Conservation (phyloP, 495 filamentous ascomycete genomes). For the Viridothelium virens region DNA sequence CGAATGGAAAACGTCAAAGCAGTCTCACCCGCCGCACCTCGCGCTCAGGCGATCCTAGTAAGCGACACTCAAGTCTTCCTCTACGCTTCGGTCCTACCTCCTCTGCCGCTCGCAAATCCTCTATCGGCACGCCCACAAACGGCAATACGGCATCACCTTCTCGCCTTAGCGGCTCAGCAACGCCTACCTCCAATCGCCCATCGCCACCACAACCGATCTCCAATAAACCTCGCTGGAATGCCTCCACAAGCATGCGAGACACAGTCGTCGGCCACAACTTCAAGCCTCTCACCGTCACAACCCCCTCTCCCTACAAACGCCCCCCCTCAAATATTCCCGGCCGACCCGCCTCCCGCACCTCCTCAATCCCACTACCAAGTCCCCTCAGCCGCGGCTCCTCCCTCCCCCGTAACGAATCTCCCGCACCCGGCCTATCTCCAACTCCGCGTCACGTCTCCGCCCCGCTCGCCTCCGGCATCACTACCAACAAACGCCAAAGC, state of each 20-base stretch:
- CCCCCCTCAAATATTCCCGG: conserved; percentile 41
- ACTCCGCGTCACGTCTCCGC: conserved; percentile 18
- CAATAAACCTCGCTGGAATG: conserved; percentile 73
- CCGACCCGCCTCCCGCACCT: conserved; percentile 4
- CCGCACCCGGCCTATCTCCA: conserved; percentile 20
- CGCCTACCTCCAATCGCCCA: conserved; percentile 35
- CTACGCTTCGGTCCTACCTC: conserved; percentile 16
- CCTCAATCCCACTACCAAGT: conserved; percentile 10
- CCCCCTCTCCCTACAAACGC: conserved; percentile 49
- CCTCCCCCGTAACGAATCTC: conserved; percentile 13
- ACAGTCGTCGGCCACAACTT: conserved; percentile 56
- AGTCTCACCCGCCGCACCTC: conserved; percentile 23
- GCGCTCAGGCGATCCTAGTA: conserved; percentile 16
- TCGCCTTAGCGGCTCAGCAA: conserved; percentile 49
- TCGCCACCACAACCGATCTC: conserved; percentile 35
- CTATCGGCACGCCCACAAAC: not conserved
- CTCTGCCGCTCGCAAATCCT: not conserved
- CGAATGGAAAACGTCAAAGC: conserved; percentile 14
- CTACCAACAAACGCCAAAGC: not conserved
- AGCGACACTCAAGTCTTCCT: conserved; percentile 31
- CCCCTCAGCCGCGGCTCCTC: conserved; percentile 13
- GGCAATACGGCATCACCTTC: conserved; percentile 30
- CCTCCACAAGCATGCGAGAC: conserved; percentile 60
- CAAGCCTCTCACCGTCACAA: conserved; percentile 55
- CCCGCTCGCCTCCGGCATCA: not conserved